These are phyloP conservation scores for Fusarium clavum DNA, from an alignment of 2,329 filamentous ascomycete genomes.

Conservation along the genomic window DNA sequence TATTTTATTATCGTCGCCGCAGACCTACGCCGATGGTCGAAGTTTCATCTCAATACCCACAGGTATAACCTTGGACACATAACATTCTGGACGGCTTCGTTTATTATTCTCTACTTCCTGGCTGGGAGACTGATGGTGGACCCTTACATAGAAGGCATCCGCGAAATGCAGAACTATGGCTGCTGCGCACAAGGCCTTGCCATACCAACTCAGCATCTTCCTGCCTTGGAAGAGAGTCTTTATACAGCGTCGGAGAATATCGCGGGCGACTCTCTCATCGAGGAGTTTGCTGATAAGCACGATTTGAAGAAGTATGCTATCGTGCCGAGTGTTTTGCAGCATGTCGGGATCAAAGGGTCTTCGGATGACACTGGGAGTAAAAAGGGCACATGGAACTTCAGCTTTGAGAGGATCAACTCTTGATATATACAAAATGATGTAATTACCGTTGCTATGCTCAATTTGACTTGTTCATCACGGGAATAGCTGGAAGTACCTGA, in stretches of 20 bases:
- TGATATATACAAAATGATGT: neutral
- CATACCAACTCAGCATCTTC: constrained; percentile 46
- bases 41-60: neutral
- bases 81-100: constrained; percentile 43
- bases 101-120: constrained; percentile 46
- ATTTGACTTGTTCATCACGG: neutral
- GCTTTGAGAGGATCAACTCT: constrained; percentile 39
- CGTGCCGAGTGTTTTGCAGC: constrained; percentile 50
- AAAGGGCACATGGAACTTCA: constrained; percentile 50
- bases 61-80: constrained; percentile 19
- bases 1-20: constrained; percentile 27
- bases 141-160: constrained; percentile 42
- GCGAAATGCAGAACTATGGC: constrained; percentile 51
- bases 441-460: neutral
- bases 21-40: constrained; percentile 13
- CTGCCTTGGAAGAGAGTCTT: constrained; percentile 32
- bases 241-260: constrained; percentile 35
- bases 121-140: constrained; percentile 45
- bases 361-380: constrained; percentile 40
- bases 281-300: constrained; percentile 43
- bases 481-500: neutral
- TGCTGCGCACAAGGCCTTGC: constrained; percentile 53
- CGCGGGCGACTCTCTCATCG: constrained; percentile 49
- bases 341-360: constrained; percentile 47
- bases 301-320: constrained; percentile 49